These are phyloP conservation scores for Talaromyces adpressus DNA, from an alignment of 495 filamentous ascomycete species.

Conservation along the genomic window DNA sequence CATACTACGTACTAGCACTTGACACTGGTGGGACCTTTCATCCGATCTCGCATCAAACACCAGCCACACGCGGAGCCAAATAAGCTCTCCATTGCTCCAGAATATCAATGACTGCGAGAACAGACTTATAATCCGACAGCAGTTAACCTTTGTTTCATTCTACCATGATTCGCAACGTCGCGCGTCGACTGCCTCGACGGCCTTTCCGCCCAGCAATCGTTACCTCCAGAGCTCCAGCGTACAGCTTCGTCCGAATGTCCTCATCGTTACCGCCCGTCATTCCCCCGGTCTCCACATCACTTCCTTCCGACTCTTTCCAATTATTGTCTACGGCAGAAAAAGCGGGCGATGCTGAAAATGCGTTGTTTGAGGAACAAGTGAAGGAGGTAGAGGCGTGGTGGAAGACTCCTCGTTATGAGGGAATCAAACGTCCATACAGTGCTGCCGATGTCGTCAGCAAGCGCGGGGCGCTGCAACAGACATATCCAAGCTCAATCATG, in stretches of 20 bases:
- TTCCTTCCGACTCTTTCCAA: slow-evolving; percentile 70
- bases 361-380: slow-evolving; percentile 70
- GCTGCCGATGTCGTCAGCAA: slow-evolving; percentile 89
- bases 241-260: slow-evolving; percentile 41
- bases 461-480: slow-evolving; percentile 76
- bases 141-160: not conserved
- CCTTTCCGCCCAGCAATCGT: slow-evolving; percentile 15
- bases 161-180: slow-evolving; percentile 30
- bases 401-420: slow-evolving; percentile 71
- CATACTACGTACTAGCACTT: not conserved
- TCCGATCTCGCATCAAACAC: not conserved
- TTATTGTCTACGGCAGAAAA: slow-evolving; percentile 68
- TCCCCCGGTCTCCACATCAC: slow-evolving; percentile 34
- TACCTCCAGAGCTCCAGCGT: slow-evolving; percentile 31
- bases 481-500: slow-evolving; percentile 87
- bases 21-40: not conserved
- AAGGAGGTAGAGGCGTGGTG: slow-evolving; percentile 84
- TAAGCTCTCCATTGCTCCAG: not conserved
- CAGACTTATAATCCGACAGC: not conserved
- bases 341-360: slow-evolving; percentile 71
- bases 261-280: slow-evolving; percentile 3
- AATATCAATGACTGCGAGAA: not conserved
- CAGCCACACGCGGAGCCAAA: not conserved
- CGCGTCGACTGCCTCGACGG: slow-evolving; percentile 30
- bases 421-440: slow-evolving; percentile 86